Percentiles rank a stretch among this genome's conserved stretches.
phyloP scores from a whole-genome alignment of 2,329 filamentous ascomycete genomes.

The Aspergillus niger region DNA sequence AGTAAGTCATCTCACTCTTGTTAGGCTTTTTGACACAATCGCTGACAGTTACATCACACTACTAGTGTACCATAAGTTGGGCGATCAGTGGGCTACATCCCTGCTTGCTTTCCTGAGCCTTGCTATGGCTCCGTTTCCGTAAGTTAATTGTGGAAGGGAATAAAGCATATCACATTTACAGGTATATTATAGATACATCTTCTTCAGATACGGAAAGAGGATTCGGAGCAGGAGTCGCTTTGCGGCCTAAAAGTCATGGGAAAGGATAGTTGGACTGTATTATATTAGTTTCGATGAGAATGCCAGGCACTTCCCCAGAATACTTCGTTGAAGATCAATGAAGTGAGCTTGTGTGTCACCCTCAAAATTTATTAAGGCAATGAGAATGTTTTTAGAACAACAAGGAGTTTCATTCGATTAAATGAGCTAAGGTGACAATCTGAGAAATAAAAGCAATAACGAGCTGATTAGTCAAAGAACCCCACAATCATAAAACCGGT shows the following conservation, averaged over 20 bases:
- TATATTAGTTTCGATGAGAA: background rate
- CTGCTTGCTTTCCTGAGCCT: slow-evolving; percentile 40
- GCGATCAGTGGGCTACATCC: slow-evolving; percentile 42
- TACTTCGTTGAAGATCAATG: no score
- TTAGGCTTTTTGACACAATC: accelerated
- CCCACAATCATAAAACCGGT: no score
- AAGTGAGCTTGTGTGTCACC: no score
- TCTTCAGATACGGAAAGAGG: slow-evolving; percentile 36
- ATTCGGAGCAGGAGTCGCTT: slow-evolving; percentile 33
- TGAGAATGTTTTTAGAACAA: no score
- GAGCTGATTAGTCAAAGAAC: no score
- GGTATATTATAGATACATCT: slow-evolving; percentile 11
- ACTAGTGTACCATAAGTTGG: slow-evolving; percentile 39
- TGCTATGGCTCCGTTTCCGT: slow-evolving; percentile 41
- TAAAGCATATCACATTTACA: background rate
- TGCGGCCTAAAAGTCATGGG: background rate
- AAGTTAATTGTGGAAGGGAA: slow-evolving; percentile 15
- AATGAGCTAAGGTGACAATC: no score
- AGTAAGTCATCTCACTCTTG: background rate
- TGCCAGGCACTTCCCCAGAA: no score
- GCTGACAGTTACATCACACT: background rate
- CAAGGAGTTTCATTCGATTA: no score
- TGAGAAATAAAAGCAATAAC: no score
- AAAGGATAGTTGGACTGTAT: background rate
- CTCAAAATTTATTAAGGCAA: no score